Base-by-base conservation (phyloP, 1,139 yeast species). In the Hemisphaericaspora subhashii region DNA sequence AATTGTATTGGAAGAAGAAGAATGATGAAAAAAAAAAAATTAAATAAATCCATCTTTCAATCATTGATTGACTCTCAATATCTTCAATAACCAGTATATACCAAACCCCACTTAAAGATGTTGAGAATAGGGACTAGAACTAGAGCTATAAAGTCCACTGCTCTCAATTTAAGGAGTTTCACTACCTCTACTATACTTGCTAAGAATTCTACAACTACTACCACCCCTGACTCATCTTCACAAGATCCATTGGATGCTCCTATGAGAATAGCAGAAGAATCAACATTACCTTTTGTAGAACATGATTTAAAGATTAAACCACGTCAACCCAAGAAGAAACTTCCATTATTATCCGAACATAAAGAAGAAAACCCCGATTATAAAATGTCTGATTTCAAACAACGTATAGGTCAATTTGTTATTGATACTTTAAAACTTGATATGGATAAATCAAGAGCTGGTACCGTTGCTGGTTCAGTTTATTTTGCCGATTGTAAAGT, bases 401-500 rank as follows among this genome's bases (percentile, higher is more conserved):
- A 81, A 54, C 67, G 73, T 5, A 58, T 88, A 28, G 96, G 96
- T 46, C 92, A 87, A 59, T 61, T 75, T 39, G 73, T 87, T 25
- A 78, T 90, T 46, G 72, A 77, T 26, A 45, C 79, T 1, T 83
- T 90, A 58, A 73, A 78, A 47, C 68, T 92, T 43, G 97, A 92
- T 63, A 88, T 90, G 95, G 98, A 90, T 66, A 79, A 80, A 51
- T 77, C 92, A 35, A 77, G 98, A 58, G 84, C 97, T 1, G 98
- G 97, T 14, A 90, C 97, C 1, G 84, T 92, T 47, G 96, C 96
- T 3, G 98, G 97, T 3, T 84, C 92, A 4, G 73, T 77, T 38
- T 92, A 89, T 64, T 86, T 86, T 56, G 90, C 86, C 36, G 81
- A 86, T 62, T 89, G 97, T 66, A 89, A 88, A 60, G 77, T 72